phyloP scores from a whole-genome alignment of 2,329 filamentous ascomycete genomes.

The Xylariaceae sp. region DNA sequence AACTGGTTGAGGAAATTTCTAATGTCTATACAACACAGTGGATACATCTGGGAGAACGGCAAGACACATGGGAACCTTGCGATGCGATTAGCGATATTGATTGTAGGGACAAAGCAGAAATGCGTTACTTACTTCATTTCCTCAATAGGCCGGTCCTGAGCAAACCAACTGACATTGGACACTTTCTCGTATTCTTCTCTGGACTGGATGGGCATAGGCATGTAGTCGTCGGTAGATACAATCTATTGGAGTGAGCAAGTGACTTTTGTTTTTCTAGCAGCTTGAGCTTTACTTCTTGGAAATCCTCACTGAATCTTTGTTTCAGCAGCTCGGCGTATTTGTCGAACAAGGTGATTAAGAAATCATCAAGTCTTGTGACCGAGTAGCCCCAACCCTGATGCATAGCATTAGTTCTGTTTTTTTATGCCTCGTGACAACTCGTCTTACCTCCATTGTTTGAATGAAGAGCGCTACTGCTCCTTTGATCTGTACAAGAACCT shows the following conservation, averaged over 20 bases:
- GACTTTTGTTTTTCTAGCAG: neutral
- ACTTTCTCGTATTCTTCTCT: constrained; percentile 93
- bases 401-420: neutral
- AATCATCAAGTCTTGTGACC: constrained; percentile 74
- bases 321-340: constrained; percentile 93
- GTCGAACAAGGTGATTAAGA: constrained; percentile 85
- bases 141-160: constrained; percentile 72
- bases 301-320: constrained; percentile 88
- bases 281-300: constrained; percentile 66
- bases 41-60: constrained; percentile 99
- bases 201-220: constrained; percentile 97
- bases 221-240: constrained; percentile 93
- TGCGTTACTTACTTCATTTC: constrained; percentile 63
- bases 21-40: constrained; percentile 96
- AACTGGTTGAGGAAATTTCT: constrained; percentile 97
- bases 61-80: constrained; percentile 86
- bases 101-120: neutral
- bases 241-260: constrained; percentile 44
- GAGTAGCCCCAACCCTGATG: constrained; percentile 82
- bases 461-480: constrained; percentile 91
- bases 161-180: constrained; percentile 94
- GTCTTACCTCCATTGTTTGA: constrained; percentile 87
- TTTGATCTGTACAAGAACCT: constrained; percentile 91
- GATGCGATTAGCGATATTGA: constrained; percentile 46
- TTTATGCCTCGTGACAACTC: neutral